Evolutionary conservation across 2,329 filamentous ascomycete species (phyloP), one percentile per base, ranked within the genome.

Genomic region (Uncinocarpus reesii): DNA sequence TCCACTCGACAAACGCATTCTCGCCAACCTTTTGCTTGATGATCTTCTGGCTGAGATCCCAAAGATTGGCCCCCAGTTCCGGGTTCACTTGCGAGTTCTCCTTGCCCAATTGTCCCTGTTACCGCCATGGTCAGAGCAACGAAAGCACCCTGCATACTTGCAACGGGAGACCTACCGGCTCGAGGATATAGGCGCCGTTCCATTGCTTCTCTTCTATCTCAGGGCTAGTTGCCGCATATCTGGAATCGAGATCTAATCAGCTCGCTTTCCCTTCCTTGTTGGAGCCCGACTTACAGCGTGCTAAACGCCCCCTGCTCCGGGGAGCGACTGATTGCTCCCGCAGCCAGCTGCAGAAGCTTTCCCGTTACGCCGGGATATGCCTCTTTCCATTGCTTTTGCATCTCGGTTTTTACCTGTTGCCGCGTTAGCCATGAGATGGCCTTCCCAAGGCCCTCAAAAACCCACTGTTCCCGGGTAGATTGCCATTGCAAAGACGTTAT

Each of bases 341-440:
- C 68, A 0, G 59, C 56, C 49, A 57, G 65, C 0, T 64, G 61
- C 1, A 70, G 50, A 1, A 71, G 52, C 21, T 64, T 65, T 1
- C 70, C 69, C 0, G 63, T 60, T 0, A 72, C 54, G 0, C 68
- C 67, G 0, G 68, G 69, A 37, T 71, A 71, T 0, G 69, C 68
- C 13, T 69, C 66, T 49, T 71, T 71, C 67, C 67, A 72, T 49
- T 72, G 68, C 44, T 71, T 59, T 45, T 71, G 67, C 63, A 71
- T 71, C 2, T 61, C 60, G 0, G 69, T 71, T 6, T 68, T 71
- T 18, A 71, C 68, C 68, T 70, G 11, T 13, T 4, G 18, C 18
- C 18, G 18, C 4, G 35, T 37, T 37, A 37, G n/a, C 13, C 2
- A 11, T 32, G 26, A 29, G 26, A 29, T 11, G 26, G 11, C 26